Percentiles rank a stretch among this genome's conserved stretches.
These are phyloP conservation scores for Coprinopsis strossmayeri DNA, from an alignment of 768 basidiomycete genomes.

Conservation along the genomic window DNA sequence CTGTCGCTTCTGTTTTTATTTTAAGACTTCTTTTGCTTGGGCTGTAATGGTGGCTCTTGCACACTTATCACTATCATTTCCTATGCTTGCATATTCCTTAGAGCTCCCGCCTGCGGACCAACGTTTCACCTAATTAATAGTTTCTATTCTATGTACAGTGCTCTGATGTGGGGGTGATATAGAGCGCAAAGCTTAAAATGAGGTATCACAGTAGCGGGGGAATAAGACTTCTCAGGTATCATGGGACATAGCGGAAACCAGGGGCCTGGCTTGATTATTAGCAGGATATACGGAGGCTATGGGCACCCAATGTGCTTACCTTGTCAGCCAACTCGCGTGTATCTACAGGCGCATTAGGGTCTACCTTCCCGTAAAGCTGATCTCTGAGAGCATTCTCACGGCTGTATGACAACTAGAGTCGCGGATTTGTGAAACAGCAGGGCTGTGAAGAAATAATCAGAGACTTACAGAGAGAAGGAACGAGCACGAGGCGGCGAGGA, in stretches of 20 bases:
- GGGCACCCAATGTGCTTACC: conserved; percentile 24
- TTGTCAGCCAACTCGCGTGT: conserved; percentile 62
- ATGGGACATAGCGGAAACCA: conserved; percentile 51
- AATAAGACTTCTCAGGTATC: conserved; percentile 12
- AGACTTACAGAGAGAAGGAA: conserved; percentile 44
- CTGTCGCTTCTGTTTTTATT: too few relatives aligned
- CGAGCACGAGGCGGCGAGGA: conserved; percentile 49
- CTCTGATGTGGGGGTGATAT: too few relatives aligned
- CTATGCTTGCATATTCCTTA: too few relatives aligned
- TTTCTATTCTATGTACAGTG: too few relatives aligned
- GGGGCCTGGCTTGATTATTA: conserved; percentile 36
- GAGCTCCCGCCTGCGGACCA: too few relatives aligned
- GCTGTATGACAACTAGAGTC: conserved; percentile 59
- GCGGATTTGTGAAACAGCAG: background rate
- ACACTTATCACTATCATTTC: too few relatives aligned
- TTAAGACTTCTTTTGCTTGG: too few relatives aligned
- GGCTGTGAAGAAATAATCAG: background rate
- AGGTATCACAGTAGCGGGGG: too few relatives aligned
- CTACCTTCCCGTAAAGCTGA: conserved; percentile 42
- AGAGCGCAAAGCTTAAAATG: too few relatives aligned
- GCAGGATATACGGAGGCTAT: too few relatives aligned
- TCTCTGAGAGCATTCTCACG: conserved; percentile 55
- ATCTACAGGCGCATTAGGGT: conserved; percentile 44
- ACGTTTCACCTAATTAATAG: too few relatives aligned
- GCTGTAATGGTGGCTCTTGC: too few relatives aligned